Conservation (phyloP, 345 rosid species). For the Salix koriyanagi region DNA sequence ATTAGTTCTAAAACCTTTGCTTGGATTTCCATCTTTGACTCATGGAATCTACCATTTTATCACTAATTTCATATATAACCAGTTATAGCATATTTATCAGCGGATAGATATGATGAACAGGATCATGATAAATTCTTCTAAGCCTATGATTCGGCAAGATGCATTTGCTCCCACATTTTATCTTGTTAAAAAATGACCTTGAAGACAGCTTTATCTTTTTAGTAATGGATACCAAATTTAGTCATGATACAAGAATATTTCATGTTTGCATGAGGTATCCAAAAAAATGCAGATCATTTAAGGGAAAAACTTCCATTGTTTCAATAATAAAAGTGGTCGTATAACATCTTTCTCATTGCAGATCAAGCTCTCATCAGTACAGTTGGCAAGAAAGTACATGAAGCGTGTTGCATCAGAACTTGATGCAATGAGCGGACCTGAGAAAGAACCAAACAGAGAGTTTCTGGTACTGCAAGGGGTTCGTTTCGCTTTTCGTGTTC, state of each 20-base stretch:
- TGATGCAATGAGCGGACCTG: conserved; percentile 66
- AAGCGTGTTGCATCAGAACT: conserved; percentile 86
- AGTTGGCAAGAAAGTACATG: conserved; percentile 93
- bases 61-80: background rate
- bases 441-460: conserved; percentile 91
- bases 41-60: background rate
- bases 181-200: background rate
- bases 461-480: conserved; percentile 91
- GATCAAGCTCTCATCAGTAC: conserved; percentile 97
- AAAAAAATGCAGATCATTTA: background rate
- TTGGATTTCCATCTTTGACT: background rate
- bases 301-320: background rate
- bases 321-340: background rate
- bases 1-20: background rate
- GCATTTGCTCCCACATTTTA: background rate
- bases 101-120: background rate
- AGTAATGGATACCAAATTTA: background rate
- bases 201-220: background rate
- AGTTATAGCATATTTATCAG: background rate
- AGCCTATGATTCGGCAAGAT: background rate
- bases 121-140: background rate
- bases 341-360: conserved; percentile 23
- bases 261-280: background rate
- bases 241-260: background rate
- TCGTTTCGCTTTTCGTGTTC: conserved; percentile 93